Evolutionary conservation across 768 basidiomycete genomes (phyloP).

Genomic region (Candolleomyces eurysporus): DNA sequence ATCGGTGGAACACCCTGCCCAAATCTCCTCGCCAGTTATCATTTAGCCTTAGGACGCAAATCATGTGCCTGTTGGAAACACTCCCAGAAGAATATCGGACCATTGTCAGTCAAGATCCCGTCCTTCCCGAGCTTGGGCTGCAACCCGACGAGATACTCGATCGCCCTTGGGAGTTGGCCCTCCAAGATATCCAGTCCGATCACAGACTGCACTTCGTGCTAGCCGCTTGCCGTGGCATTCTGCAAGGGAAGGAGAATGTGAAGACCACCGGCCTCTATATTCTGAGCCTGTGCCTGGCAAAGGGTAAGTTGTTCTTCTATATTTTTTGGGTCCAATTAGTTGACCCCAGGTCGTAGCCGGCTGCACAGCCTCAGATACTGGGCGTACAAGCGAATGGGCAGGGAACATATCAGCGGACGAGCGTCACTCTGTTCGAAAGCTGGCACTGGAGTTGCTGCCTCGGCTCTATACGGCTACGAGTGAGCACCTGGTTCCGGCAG

Average conservation of each 20-base stretch:
- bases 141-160: background rate
- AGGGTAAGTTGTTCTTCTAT: background rate
- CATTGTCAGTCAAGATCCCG: no score
- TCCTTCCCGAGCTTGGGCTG: background rate
- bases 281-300: background rate
- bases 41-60: background rate
- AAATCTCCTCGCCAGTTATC: background rate
- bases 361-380: background rate
- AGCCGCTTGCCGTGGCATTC: background rate
- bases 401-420: background rate
- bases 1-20: background rate
- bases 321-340: background rate
- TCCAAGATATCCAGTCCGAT: background rate
- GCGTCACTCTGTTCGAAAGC: background rate
- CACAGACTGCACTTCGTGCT: background rate
- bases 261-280: background rate
- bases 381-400: slow-evolving; percentile 2
- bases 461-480: background rate
- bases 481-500: background rate
- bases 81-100: background rate
- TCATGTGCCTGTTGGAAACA: background rate
- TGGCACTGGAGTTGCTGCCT: background rate
- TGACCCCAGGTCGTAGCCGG: background rate
- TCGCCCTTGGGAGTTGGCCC: background rate
- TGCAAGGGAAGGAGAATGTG: background rate